phyloP scores from a whole-genome alignment of 2,329 filamentous ascomycete genomes.

The Chaetomium sp. region DNA sequence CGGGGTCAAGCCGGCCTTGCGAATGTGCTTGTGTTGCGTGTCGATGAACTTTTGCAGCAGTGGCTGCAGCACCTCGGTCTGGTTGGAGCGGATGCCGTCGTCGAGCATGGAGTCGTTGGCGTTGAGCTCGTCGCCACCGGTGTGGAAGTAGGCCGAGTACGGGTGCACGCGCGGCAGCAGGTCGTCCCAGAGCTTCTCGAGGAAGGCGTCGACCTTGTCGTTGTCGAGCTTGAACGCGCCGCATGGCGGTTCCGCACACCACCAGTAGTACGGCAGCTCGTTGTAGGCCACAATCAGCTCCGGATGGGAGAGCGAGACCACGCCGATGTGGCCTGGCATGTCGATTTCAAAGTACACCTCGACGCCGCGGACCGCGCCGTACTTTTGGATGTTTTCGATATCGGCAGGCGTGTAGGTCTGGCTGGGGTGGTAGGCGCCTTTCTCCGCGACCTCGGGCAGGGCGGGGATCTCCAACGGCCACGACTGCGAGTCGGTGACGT shows the following conservation, averaged over 20 bases:
- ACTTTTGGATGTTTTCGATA: slow-evolving; percentile 60
- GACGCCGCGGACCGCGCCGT: slow-evolving; percentile 62
- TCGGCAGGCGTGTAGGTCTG: slow-evolving; percentile 63
- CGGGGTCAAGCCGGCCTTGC: slow-evolving; percentile 58
- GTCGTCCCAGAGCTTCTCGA: slow-evolving; percentile 68
- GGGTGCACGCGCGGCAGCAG: slow-evolving; percentile 64
- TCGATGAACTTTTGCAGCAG: slow-evolving; percentile 73
- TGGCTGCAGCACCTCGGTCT: slow-evolving; percentile 58
- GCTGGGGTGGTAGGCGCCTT: slow-evolving; percentile 65
- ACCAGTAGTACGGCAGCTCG: slow-evolving; percentile 49
- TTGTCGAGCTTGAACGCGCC: slow-evolving; percentile 73
- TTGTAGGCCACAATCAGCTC: slow-evolving; percentile 64
- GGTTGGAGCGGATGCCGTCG: slow-evolving; percentile 62
- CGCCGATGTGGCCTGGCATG: slow-evolving; percentile 71
- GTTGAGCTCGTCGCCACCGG: slow-evolving; percentile 84
- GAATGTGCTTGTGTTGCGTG: slow-evolving; percentile 59
- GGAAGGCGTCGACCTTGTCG: slow-evolving; percentile 60
- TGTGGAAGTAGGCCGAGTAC: slow-evolving; percentile 73
- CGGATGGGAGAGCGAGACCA: slow-evolving; percentile 59
- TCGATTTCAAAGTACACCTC: slow-evolving; percentile 72
- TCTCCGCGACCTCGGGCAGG: slow-evolving; percentile 62
- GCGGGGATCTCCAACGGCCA: slow-evolving; percentile 78
- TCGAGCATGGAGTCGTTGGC: slow-evolving; percentile 68
- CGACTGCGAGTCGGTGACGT: slow-evolving; percentile 76
- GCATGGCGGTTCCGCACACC: slow-evolving; percentile 58